A percentile compares a stretch with the other conserved stretches of the same genome.
phyloP scores from a whole-genome alignment of 768 basidiomycete species.

The Lentinula sp. region DNA sequence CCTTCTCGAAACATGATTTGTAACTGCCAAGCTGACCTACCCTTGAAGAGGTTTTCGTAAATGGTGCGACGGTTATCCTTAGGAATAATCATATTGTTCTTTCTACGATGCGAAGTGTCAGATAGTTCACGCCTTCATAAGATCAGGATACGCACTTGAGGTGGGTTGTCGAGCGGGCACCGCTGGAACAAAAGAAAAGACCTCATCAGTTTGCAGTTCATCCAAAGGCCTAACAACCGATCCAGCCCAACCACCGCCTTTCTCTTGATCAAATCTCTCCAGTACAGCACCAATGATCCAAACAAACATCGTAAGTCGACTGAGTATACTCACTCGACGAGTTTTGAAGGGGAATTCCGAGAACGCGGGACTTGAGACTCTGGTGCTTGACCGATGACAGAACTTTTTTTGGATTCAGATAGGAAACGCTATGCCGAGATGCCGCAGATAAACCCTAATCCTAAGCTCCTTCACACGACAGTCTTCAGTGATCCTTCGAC shows the following conservation, averaged over 20 bases:
- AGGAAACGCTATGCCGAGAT: not conserved
- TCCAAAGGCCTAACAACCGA: conserved; percentile 26
- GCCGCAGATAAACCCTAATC: not conserved
- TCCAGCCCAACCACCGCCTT: conserved; percentile 39
- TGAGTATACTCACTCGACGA: conserved; percentile 30
- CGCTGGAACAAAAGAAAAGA: conserved; percentile 21
- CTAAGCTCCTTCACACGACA: too few relatives aligned
- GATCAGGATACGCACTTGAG: conserved; percentile 27
- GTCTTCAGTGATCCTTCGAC: not conserved
- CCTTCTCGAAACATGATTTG: not conserved
- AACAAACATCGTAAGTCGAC: conserved; percentile 12
- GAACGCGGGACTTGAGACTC: conserved; percentile 19
- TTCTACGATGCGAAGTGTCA: conserved; percentile 4
- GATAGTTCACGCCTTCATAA: conserved; percentile 1
- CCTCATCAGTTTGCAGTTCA: conserved; percentile 19
- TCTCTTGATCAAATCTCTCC: conserved; percentile 18
- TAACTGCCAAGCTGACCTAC: conserved; percentile 36
- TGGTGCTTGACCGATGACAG: not conserved
- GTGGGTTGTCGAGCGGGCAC: conserved; percentile 29
- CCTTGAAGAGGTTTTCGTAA: conserved; percentile 99
- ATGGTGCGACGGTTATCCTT: conserved; percentile 93
- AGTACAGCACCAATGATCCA: conserved; percentile 16
- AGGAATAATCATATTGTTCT: conserved; percentile 87
- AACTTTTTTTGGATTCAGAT: not conserved
- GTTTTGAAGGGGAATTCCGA: conserved; percentile 31